Conservation (phyloP, 495 filamentous ascomycete species). For the Daldinia loculata region DNA sequence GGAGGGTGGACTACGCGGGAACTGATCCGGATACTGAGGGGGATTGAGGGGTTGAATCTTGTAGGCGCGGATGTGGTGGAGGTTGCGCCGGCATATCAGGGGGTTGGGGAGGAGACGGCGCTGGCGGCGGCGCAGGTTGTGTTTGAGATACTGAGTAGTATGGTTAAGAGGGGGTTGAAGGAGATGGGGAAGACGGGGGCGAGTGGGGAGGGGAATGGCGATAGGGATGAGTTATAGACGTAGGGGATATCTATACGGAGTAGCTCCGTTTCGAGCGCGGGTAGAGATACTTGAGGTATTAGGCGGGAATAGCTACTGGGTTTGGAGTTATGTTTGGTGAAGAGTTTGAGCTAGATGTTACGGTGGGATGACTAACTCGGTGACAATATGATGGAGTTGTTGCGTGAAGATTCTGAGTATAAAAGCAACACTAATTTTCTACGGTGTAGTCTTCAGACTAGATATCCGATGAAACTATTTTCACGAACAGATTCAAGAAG, state of each 20-base stretch:
- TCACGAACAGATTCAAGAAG: no score
- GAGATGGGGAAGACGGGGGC: slow-evolving; percentile 50
- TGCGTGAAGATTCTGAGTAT: not conserved
- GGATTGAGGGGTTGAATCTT: slow-evolving; percentile 73
- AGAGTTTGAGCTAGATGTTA: not conserved
- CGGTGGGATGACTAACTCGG: not conserved
- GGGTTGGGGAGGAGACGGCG: slow-evolving; percentile 82
- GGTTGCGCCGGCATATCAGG: slow-evolving; percentile 87
- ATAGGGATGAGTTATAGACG: slow-evolving; percentile 49
- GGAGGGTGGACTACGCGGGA: slow-evolving; percentile 80
- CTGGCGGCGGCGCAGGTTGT: slow-evolving; percentile 83
- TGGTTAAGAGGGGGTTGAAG: slow-evolving; percentile 68
- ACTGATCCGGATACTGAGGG: slow-evolving; percentile 73
- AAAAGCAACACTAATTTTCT: not conserved
- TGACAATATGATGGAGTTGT: not conserved
- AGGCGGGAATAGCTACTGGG: not conserved
- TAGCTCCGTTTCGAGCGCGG: no score
- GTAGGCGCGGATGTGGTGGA: slow-evolving; percentile 85
- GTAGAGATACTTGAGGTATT: no score
- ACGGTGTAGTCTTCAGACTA: no score
- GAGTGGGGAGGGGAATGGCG: not conserved
- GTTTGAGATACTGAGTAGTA: slow-evolving; percentile 82
- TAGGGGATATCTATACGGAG: slow-evolving; percentile 16
- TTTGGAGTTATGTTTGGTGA: no score
- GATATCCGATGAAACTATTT: no score